phyloP scores from a whole-genome alignment of 345 rosid species.

The Pelargonium nanum region DNA sequence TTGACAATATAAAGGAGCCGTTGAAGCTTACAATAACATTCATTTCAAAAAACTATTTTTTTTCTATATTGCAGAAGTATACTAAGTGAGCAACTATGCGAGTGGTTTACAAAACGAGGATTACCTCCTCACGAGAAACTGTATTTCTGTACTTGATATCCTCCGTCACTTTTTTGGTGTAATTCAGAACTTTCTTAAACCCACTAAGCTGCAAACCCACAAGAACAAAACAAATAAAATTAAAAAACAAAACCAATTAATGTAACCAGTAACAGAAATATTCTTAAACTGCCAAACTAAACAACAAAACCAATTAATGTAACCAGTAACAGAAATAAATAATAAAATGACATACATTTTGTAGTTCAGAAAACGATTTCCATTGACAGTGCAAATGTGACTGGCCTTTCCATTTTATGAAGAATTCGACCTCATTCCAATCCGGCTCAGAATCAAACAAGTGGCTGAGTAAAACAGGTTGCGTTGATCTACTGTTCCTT shows the following conservation, averaged over 20 bases:
- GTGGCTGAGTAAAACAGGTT: conserved; percentile 63
- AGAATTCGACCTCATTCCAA: conserved; percentile 86
- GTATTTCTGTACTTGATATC: conserved; percentile 66
- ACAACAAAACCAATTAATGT: neutral
- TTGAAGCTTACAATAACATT: neutral
- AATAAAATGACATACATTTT: conserved; percentile 48
- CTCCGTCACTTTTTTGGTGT: conserved; percentile 80
- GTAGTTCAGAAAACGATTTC: conserved; percentile 74
- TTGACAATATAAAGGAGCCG: neutral
- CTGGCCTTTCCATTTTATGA: conserved; percentile 99
- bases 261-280: neutral
- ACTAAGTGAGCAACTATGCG: neutral
- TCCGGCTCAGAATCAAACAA: conserved; percentile 69
- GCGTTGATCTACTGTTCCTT: conserved; percentile 47
- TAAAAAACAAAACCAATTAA: neutral
- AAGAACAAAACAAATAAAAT: conserved; percentile 6
- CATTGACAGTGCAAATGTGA: conserved; percentile 98
- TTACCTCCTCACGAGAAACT: conserved; percentile 95
- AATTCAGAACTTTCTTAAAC: conserved; percentile 89
- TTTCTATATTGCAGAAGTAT: neutral
- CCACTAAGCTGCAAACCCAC: conserved; percentile 76
- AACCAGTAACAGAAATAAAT: neutral
- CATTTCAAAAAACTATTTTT: no score
- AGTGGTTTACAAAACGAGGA: conserved; percentile 1
- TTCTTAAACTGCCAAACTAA: neutral